These are phyloP conservation scores for Scutellaria minor DNA, from an alignment of 257 asterid species.

Conservation along the genomic window DNA sequence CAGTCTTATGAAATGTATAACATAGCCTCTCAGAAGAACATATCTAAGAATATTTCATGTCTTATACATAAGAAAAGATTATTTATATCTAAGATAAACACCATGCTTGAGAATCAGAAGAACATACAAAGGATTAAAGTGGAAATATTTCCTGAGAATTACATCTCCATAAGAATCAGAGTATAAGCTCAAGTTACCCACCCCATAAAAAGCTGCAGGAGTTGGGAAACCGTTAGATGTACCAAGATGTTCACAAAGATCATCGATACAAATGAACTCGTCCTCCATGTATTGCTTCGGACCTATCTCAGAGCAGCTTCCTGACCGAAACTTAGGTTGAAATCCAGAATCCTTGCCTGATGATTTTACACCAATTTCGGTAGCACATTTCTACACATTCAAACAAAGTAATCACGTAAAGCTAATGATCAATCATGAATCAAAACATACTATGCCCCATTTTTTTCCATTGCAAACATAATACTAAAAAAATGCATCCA, in stretches of 20 bases:
- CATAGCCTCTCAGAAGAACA: neutral
- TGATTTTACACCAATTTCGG: conserved; percentile 48
- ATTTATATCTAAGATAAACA: neutral
- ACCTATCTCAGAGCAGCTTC: conserved; percentile 84
- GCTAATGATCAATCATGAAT: neutral
- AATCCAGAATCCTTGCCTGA: conserved; percentile 61
- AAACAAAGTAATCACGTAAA: conserved; percentile 19
- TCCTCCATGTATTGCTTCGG: conserved; percentile 90
- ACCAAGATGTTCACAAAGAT: conserved; percentile 61
- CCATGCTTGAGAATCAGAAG: conserved; percentile 2
- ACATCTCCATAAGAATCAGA: neutral
- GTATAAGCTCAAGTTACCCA: conserved; percentile 40
- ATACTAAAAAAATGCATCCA: conserved; percentile 1
- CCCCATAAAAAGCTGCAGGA: conserved; percentile 90
- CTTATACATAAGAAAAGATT: neutral
- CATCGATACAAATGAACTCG: conserved; percentile 73
- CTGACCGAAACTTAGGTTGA: conserved; percentile 70
- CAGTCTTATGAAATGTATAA: neutral
- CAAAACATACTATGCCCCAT: neutral
- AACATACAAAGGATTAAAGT: neutral
- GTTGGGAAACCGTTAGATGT: conserved; percentile 48
- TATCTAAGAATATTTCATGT: neutral
- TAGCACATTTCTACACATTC: conserved; percentile 49
- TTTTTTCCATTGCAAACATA: neutral
- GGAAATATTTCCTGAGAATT: neutral